Evolutionary conservation across 495 filamentous ascomycete genomes (phyloP).

Genomic region (Cenococcum geophilum): DNA sequence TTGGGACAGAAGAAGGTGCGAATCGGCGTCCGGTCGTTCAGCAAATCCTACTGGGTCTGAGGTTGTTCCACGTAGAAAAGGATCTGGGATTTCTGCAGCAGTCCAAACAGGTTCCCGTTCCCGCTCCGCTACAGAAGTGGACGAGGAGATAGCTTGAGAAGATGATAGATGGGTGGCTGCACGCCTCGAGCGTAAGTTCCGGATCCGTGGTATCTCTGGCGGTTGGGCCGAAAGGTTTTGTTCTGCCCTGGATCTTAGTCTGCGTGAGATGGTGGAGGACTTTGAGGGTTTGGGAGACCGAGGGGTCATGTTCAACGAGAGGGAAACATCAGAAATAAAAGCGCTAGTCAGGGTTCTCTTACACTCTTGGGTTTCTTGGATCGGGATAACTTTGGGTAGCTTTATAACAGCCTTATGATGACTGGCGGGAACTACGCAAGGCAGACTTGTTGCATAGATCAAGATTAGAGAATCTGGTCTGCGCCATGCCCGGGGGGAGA

Average conservation of each 20-base stretch:
- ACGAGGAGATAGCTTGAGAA: slow-evolving; percentile 25
- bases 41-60: slow-evolving; percentile 19
- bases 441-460: slow-evolving; percentile 24
- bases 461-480: slow-evolving; percentile 20
- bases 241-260: slow-evolving; percentile 25
- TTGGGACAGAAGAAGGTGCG: slow-evolving; percentile 21
- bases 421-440: slow-evolving; percentile 16
- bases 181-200: slow-evolving; percentile 24
- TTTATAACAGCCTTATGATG: slow-evolving; percentile 29
- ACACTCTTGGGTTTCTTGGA: slow-evolving; percentile 23
- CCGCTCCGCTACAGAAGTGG: slow-evolving; percentile 17
- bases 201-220: slow-evolving; percentile 23
- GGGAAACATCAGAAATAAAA: slow-evolving; percentile 20
- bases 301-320: slow-evolving; percentile 29
- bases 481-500: slow-evolving; percentile 22
- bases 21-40: slow-evolving; percentile 10
- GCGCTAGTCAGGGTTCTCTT: slow-evolving; percentile 24
- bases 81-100: slow-evolving; percentile 19
- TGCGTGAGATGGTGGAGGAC: slow-evolving; percentile 31
- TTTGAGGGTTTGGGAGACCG: slow-evolving; percentile 29
- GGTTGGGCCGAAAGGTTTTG: slow-evolving; percentile 24
- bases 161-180: slow-evolving; percentile 21
- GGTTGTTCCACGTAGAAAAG: slow-evolving; percentile 23
- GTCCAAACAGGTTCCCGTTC: slow-evolving; percentile 19
- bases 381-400: slow-evolving; percentile 14